Evolutionary conservation across 495 filamentous ascomycete genomes (phyloP).

Genomic region (Penicillium coprophilum): DNA sequence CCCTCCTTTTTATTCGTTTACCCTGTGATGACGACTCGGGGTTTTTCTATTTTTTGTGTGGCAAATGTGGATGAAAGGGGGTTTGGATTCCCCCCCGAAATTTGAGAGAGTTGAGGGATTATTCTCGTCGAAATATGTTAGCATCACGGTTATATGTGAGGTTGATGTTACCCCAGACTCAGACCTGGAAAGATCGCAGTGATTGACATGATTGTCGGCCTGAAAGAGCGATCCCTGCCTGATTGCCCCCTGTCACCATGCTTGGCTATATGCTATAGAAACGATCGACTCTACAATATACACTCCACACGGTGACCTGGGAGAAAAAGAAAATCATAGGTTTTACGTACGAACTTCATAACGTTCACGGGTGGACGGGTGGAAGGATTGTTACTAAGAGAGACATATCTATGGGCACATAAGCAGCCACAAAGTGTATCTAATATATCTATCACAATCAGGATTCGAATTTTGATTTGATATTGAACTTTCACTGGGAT

Average conservation of each 20-base stretch:
- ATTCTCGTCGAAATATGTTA: background rate
- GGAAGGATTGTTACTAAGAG: too few species aligned
- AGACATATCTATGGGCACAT: constrained; percentile 8
- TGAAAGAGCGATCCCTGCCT: constrained; percentile 30
- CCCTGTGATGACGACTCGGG: constrained; percentile 11
- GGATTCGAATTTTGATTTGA: background rate
- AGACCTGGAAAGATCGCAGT: constrained; percentile 17
- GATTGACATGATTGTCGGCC: constrained; percentile 30
- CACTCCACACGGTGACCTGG: too few species aligned
- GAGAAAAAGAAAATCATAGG: background rate
- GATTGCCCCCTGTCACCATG: constrained; percentile 25
- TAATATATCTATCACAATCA: background rate
- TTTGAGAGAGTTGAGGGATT: constrained; percentile 3
- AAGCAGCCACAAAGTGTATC: background rate
- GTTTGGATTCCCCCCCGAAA: background rate
- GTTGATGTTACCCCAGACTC: constrained; percentile 14
- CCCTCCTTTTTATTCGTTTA: constrained; percentile 10
- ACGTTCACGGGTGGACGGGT: too few species aligned
- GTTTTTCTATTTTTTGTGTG: constrained; percentile 15
- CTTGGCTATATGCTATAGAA: constrained; percentile 22
- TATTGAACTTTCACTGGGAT: constrained; percentile 21
- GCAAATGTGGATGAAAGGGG: constrained; percentile 1
- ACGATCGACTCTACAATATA: constrained; percentile 11
- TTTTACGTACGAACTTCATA: too few species aligned
- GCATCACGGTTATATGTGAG: too few species aligned